Evolutionary conservation across 805 yeast genomes (phyloP), one percentile per base, ranked within the genome.

Genomic region (Candida coquimbonensis): DNA sequence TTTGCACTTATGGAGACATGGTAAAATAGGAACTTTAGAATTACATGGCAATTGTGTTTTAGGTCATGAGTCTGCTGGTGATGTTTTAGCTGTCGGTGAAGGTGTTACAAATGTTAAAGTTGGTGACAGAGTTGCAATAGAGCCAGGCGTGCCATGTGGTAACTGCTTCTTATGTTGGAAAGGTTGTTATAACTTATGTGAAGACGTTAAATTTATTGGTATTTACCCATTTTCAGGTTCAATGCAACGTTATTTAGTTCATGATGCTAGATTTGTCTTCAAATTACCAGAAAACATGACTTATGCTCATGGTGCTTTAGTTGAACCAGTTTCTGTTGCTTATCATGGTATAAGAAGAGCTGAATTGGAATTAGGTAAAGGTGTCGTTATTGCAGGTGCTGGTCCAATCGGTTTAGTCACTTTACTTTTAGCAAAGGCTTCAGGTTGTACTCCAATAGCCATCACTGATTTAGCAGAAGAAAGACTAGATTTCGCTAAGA

Each of bases 1-100:
- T 60, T 68, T 78, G 57, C 83, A 78, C 59, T 83, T 83, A 34
- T 78, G 81, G 81, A 75, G 77, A 56, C 83, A 83, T 51, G 83
- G 78, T 59, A 78, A 83, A 83, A 81, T 82, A 43, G 62, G 77
- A 54, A 65, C 64, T 17, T 70, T 74, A 44, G 78, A 78, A 55
- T 64, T 78, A 52, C 83, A 83, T 27, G 31, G 31, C 4, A 29
- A 29, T 14, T 63, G 78, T 54, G 80, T 78, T 32, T 83, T 83
- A 51, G 84, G 84, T 45, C 84, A 78, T 59, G 84, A 78, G 64
- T 83, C 83, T 64, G 81, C 82, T 26, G 83, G 84, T 64, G 71
- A 73, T 38, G 83, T 78, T 48, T 83, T 78, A 36, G 81, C 73
- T 25, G 63, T 68, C 57, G 84, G 84, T 49, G 67, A 65, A 13